Base-by-base conservation (phyloP, 768 basidiomycete species). In the Calocybe gangraenosa region DNA sequence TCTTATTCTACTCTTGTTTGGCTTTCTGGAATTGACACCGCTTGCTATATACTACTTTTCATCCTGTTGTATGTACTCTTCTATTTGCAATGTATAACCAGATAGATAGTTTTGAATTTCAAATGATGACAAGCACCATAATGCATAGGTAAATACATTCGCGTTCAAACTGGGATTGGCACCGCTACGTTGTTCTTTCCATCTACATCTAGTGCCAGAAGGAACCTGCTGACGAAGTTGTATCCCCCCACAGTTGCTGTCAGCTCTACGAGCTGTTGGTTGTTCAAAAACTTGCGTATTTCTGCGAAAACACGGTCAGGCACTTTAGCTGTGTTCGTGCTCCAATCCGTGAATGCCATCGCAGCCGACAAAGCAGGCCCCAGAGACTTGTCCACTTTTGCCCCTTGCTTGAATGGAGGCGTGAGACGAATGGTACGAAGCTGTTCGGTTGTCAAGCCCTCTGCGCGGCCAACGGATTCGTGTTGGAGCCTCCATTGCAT, bases 381-480 rank as follows among this genome's bases (percentile, higher is more conserved):
- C 5, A 65, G 52, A 18, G 47, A 47, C 7, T 31, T 45, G 13
- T 34, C 37, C 1, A 50, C 13, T 34, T 58, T 32, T 33, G 44
- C 39, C 15, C 51, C 30, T 23, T 51, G 28, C 28, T 42, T 36
- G 42, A 59, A 42, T 2, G 48, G 23, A 3, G 58, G 58, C 13
- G 58, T 49, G 9, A 58, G 47, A 1, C 63, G 60, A 42, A 65
- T 48, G 17, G 51, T 55, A 22, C 36, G 53, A 23, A 65, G 59
- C 38, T 65, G 62, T 14, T 47, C 32, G 4, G 62, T 61, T 7
- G 63, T 62, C 3, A 63, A 51, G 25, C 63, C 63, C 42, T 56
- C 63, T 3, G 63, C 42, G 32, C 63, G 57, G 11, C 60, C 63
- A 2, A 64, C 61, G n/a, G 63, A 34, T 49, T 65, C 63, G 31